Evolutionary conservation across 768 basidiomycete genomes (phyloP), one percentile per base, ranked within the genome.

Genomic region (Astraeus odoratus): DNA sequence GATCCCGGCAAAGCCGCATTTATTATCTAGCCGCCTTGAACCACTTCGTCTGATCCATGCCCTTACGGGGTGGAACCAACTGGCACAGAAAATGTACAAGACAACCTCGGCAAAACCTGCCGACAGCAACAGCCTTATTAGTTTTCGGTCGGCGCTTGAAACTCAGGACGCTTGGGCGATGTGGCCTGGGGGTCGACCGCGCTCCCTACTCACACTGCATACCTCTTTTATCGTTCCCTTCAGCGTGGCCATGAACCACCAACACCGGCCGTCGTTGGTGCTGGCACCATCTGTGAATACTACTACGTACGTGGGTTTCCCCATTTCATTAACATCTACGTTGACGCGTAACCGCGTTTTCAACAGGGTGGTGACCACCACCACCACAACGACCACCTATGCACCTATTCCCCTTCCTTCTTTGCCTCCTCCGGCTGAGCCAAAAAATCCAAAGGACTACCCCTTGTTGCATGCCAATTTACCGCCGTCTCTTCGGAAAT

Each of bases 381-480:
- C 90, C 1, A 89, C 86, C 0, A 92, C 90, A 2, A 92, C 89
- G 1, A 92, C 90, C 2, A 80, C 83, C 9, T 90, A 92, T 68
- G 83, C 89, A 44, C 89, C 89, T n/a, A 89, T 92, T 51, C 83
- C 79, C 30, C 62, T 92, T 2, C 89, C 89, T 1, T 67, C 82
- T 7, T 65, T 91, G 2, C 86, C 88, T 8, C 67, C 80, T 3
- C 86, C 85, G 3, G 65, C 75, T 1, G 74, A 79, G 8, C 85
- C 86, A 18, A 83, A 81, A 54, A 84, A 90, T 61, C 74, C 82
- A 6, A 90, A 91, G 66, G 71, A 74, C 44, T 92, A 89, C 57
- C 89, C 89, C 3, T 69, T 92, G 22, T 66, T 87, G 34, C 77
- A 85, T 64, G 83, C 85, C 13, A 77, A 71, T 44, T 68, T 92